Percentiles rank a stretch among this genome's conserved stretches.
Evolutionary conservation across 2,329 filamentous ascomycete genomes (phyloP).

Genomic region (Magnaporthales sp.): DNA sequence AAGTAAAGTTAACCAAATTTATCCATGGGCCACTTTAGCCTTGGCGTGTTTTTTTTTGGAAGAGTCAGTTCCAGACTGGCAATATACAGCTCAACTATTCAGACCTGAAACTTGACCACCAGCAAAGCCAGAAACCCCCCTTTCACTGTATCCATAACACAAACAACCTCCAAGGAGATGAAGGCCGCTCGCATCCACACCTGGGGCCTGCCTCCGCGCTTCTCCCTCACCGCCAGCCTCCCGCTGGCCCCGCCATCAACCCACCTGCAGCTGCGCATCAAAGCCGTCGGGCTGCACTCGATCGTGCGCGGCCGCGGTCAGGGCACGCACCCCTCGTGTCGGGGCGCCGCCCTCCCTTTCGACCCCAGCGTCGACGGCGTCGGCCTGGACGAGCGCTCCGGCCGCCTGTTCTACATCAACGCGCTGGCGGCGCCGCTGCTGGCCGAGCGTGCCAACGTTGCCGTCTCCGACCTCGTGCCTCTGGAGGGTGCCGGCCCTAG

Average conservation of each 20-base stretch:
- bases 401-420: slow-evolving; percentile 40
- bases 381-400: slow-evolving; percentile 32
- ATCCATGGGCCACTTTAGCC: no score
- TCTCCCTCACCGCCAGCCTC: slow-evolving; percentile 6
- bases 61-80: no score
- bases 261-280: slow-evolving; percentile 38
- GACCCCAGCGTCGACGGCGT: slow-evolving; percentile 44
- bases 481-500: slow-evolving; percentile 24
- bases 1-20: no score
- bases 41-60: no score
- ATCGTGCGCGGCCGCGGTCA: slow-evolving; percentile 43
- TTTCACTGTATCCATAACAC: background rate
- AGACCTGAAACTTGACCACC: no score
- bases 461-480: slow-evolving; percentile 24
- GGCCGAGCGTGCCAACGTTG: slow-evolving; percentile 38
- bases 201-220: slow-evolving; percentile 9
- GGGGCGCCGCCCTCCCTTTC: slow-evolving; percentile 36
- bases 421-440: slow-evolving; percentile 27
- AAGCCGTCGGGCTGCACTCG: slow-evolving; percentile 43
- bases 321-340: slow-evolving; percentile 40
- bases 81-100: no score
- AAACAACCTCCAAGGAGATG: slow-evolving; percentile 3
- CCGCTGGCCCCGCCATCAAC: slow-evolving; percentile 6
- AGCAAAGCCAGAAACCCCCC: no score
- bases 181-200: slow-evolving; percentile 7